phyloP scores from a whole-genome alignment of 495 filamentous ascomycete species.

The Hypoxylon intermedium region DNA sequence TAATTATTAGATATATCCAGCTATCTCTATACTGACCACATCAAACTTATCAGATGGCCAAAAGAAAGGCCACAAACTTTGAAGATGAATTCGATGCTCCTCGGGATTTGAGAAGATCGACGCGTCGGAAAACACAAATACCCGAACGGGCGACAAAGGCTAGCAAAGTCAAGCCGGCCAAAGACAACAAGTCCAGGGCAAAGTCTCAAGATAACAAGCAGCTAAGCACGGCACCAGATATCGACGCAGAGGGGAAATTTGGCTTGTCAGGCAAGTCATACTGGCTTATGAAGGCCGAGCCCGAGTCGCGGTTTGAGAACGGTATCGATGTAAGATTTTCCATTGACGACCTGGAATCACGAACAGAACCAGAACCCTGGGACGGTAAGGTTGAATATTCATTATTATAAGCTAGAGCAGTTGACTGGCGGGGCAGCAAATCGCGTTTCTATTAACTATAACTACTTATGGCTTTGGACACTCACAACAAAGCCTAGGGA shows the following conservation, averaged over 20 bases:
- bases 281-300: constrained; percentile 97
- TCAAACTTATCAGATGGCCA: constrained; percentile 41
- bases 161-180: background rate
- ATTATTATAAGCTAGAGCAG: background rate
- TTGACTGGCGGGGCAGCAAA: background rate
- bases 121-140: constrained; percentile 36
- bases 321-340: constrained; percentile 90
- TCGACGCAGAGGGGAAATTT: constrained; percentile 9
- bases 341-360: constrained; percentile 83
- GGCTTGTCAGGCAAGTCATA: constrained; percentile 56
- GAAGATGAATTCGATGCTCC: constrained; percentile 15
- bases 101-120: constrained; percentile 37
- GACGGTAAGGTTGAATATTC: constrained; percentile 64
- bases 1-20: background rate
- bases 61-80: constrained; percentile 55
- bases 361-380: constrained; percentile 82
- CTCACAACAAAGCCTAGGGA: constrained; percentile 45
- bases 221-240: constrained; percentile 5
- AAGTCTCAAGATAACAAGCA: constrained; percentile 14
- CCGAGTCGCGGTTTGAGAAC: constrained; percentile 83
- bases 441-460: constrained; percentile 1
- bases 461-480: constrained; percentile 17
- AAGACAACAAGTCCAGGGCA: constrained; percentile 6
- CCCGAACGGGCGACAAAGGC: background rate
- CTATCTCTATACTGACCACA: no score